Conservation (phyloP, 106 monocot genomes). For the Dendrobium huoshanense region DNA sequence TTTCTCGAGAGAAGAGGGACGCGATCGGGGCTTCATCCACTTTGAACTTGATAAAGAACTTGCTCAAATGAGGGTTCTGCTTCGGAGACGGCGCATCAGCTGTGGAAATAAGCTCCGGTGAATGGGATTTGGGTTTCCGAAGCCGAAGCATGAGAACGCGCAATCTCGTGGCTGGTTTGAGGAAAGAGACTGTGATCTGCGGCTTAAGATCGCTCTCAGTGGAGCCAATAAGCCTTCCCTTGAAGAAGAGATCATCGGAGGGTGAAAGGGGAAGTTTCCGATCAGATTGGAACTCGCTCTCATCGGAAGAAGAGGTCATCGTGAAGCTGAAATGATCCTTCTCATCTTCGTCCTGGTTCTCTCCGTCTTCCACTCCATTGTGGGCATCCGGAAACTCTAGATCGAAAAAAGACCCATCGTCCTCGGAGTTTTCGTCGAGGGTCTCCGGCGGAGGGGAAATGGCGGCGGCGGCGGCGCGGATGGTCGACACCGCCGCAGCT, state of each 20-base stretch:
- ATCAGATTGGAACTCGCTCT: no score
- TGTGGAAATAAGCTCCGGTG: not conserved
- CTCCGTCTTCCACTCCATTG: not conserved
- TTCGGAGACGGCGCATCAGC: no score
- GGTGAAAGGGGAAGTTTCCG: no score
- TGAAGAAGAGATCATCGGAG: no score
- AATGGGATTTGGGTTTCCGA: constrained; percentile 26
- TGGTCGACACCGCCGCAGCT: no score
- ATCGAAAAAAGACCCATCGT: constrained; percentile 67
- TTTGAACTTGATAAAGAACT: constrained; percentile 48
- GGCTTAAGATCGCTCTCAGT: not conserved
- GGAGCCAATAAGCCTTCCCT: no score
- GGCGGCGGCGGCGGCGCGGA: not conserved
- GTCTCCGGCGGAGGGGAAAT: not conserved
- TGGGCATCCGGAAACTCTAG: constrained; percentile 40
- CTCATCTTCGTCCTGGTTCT: constrained; percentile 2
- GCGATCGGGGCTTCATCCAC: constrained; percentile 45
- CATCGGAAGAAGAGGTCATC: not conserved
- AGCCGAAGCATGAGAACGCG: constrained; percentile 48
- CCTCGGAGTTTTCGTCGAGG: constrained; percentile 6
- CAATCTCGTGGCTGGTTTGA: constrained; percentile 63
- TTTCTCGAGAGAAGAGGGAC: not conserved
- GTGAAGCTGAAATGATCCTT: constrained; percentile 19
- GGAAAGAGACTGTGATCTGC: constrained; percentile 33
- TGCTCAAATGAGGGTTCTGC: no score